Evolutionary conservation across 139 green algal species (phyloP).

Genomic region (Auxenochlorella pyrenoidosa): DNA sequence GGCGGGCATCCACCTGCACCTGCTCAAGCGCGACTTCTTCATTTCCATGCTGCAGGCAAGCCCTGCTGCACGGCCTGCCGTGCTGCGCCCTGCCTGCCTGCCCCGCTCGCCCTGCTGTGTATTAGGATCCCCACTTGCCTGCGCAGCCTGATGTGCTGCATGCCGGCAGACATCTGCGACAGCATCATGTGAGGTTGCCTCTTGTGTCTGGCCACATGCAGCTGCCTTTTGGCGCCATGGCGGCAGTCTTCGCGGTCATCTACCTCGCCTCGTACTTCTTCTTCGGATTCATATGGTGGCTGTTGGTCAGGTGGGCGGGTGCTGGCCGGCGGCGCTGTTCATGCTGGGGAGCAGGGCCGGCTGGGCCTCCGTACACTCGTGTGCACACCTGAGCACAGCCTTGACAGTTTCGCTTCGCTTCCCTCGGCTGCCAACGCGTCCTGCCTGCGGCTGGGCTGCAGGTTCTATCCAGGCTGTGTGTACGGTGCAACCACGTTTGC

Average conservation of each 20-base stretch:
- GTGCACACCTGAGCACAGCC: background rate
- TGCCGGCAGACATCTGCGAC: conserved; percentile 60
- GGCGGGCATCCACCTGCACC: conserved; percentile 26
- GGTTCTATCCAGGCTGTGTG: conserved; percentile 36
- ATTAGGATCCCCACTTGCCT: too few species aligned
- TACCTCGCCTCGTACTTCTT: conserved; percentile 53
- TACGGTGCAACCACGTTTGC: conserved; percentile 31
- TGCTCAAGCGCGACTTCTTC: conserved; percentile 32
- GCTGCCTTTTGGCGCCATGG: conserved; percentile 40
- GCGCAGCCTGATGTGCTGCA: background rate
- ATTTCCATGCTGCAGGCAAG: background rate
- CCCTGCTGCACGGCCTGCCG: too few species aligned
- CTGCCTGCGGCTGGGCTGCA: background rate
- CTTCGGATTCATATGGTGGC: conserved; percentile 41
- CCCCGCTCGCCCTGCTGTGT: background rate
- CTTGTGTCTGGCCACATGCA: conserved; percentile 44
- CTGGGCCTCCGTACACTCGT: background rate
- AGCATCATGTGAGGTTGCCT: background rate
- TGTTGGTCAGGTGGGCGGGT: conserved; percentile 26
- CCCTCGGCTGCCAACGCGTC: background rate
- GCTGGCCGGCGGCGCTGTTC: background rate
- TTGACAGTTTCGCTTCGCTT: background rate
- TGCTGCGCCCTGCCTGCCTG: background rate
- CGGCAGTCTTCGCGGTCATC: conserved; percentile 35
- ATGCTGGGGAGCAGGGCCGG: background rate